phyloP scores from a whole-genome alignment of 495 filamentous ascomycete species.

The Aspergillus funiculosus region DNA sequence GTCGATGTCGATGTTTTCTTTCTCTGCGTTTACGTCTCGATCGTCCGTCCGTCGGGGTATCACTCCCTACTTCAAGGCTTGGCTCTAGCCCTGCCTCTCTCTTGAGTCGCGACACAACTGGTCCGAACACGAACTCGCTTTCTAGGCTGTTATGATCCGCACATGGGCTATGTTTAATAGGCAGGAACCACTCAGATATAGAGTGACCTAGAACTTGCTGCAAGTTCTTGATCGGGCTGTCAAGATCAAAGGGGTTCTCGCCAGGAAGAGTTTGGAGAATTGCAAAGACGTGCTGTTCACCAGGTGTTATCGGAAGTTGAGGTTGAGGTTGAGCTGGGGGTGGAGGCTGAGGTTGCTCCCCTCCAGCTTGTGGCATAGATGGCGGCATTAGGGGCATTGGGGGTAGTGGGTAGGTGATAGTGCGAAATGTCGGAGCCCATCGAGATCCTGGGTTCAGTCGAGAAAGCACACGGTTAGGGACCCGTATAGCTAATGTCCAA shows the following conservation, averaged over 20 bases:
- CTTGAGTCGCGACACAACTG: slow-evolving; percentile 46
- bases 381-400: slow-evolving; percentile 11
- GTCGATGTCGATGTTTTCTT: slow-evolving; percentile 10
- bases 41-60: not conserved
- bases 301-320: not conserved
- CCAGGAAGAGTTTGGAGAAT: slow-evolving; percentile 66
- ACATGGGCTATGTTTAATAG: slow-evolving; percentile 62
- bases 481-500: slow-evolving; percentile 70
- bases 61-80: not conserved
- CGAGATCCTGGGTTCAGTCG: slow-evolving; percentile 28
- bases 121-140: slow-evolving; percentile 45
- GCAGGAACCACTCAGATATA: slow-evolving; percentile 68
- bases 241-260: slow-evolving; percentile 76
- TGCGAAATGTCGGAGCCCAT: slow-evolving; percentile 42
- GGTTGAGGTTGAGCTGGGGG: not conserved
- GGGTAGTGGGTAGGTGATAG: slow-evolving; percentile 41
- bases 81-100: slow-evolving; percentile 40
- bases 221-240: slow-evolving; percentile 56
- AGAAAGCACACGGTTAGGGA: slow-evolving; percentile 48
- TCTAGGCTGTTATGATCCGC: slow-evolving; percentile 42
- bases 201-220: slow-evolving; percentile 67
- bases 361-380: slow-evolving; percentile 1
- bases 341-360: slow-evolving; percentile 3
- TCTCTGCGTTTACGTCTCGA: slow-evolving; percentile 12
- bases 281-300: slow-evolving; percentile 59